These are phyloP conservation scores for Lactarius pseudohatsudake DNA, from an alignment of 768 basidiomycete genomes.

Conservation along the genomic window DNA sequence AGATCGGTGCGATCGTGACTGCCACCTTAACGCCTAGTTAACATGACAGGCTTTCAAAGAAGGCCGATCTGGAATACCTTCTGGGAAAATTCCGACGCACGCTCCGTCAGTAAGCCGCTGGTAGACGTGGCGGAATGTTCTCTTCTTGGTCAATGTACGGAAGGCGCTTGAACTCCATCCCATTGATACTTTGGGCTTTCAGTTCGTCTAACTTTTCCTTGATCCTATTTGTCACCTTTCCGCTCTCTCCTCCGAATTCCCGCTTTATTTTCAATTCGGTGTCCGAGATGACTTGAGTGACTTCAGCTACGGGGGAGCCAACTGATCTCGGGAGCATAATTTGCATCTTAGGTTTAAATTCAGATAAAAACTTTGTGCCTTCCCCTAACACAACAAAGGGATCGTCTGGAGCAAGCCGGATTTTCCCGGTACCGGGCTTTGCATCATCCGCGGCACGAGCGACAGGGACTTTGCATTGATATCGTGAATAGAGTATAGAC, in stretches of 20 bases:
- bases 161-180: conserved; percentile 77
- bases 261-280: conserved; percentile 81
- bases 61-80: conserved; percentile 59
- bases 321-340: conserved; percentile 82
- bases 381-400: conserved; percentile 82
- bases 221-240: conserved; percentile 65
- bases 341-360: conserved; percentile 78
- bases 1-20: conserved; percentile 97
- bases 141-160: conserved; percentile 92
- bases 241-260: conserved; percentile 82
- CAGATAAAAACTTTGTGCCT: conserved; percentile 71
- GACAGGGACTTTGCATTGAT: conserved; percentile 70
- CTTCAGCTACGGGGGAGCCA: conserved; percentile 75
- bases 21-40: conserved; percentile 59
- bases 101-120: conserved; percentile 81
- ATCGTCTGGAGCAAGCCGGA: conserved; percentile 72
- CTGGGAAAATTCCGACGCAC: conserved; percentile 96
- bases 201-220: conserved; percentile 67
- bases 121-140: conserved; percentile 95
- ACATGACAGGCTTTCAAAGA: conserved; percentile 1
- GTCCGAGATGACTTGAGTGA: conserved; percentile 86
- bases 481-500: neutral
- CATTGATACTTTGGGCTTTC: conserved; percentile 52
- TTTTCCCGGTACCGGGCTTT: conserved; percentile 66
- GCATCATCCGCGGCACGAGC: conserved; percentile 87